phyloP scores from a whole-genome alignment of 345 rosid genomes.

The Sisymbrium irio region DNA sequence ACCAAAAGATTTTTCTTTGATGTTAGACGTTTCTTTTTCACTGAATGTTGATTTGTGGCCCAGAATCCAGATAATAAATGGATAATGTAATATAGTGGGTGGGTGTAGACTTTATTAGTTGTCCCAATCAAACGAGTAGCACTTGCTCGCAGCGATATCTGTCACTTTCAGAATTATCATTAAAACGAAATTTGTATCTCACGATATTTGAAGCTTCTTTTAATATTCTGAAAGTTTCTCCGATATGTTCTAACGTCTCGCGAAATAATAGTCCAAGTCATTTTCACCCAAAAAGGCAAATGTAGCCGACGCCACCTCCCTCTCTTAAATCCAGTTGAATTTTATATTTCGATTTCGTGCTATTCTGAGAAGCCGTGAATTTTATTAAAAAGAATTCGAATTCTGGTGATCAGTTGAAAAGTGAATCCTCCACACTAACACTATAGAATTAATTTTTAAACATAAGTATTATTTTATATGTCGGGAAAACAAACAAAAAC shows the following conservation, averaged over 20 bases:
- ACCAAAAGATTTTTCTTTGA: neutral
- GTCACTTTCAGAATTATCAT: neutral
- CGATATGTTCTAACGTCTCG: neutral
- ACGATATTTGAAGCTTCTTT: neutral
- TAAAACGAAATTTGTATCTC: neutral
- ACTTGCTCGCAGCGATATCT: neutral
- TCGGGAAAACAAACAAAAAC: no score
- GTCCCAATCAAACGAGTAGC: constrained; percentile 11
- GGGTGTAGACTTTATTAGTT: neutral
- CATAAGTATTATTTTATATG: no score
- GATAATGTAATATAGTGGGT: constrained; percentile 8
- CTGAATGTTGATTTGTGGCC: neutral
- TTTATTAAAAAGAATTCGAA: no score
- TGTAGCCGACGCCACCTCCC: no score
- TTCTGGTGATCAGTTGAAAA: no score
- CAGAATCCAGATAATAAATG: constrained; percentile 8
- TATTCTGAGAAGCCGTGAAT: no score
- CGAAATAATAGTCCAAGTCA: neutral
- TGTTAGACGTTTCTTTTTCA: neutral
- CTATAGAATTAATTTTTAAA: no score
- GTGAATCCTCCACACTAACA: no score
- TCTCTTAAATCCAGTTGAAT: no score
- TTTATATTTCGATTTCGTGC: neutral
- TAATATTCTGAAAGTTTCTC: neutral
- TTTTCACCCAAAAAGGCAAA: neutral